Conservation (phyloP, 257 asterid species). For the Petrea volubilis region DNA sequence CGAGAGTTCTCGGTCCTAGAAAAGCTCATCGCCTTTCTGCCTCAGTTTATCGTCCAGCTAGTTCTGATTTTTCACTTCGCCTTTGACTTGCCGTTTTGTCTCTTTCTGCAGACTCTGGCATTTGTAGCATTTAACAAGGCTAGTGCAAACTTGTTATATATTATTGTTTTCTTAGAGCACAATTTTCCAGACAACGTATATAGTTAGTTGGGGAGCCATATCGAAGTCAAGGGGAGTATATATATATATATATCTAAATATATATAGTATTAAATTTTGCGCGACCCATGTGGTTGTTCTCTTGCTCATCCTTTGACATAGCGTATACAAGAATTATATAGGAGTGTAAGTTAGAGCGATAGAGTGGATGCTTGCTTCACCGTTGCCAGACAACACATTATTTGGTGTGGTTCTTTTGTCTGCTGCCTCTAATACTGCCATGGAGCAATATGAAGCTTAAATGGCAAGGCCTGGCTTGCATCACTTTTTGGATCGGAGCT, state of each 20-base stretch:
- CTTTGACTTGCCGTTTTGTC: constrained; percentile 77
- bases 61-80: constrained; percentile 65
- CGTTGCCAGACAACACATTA: constrained; percentile 98
- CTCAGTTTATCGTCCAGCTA: constrained; percentile 82
- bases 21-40: constrained; percentile 84
- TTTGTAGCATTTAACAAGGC: constrained; percentile 97
- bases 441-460: constrained; percentile 83
- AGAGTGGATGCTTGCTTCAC: too few species aligned
- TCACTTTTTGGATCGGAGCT: constrained; percentile 81
- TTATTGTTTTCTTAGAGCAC: too few species aligned
- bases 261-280: too few species aligned
- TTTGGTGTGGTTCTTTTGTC: constrained; percentile 89
- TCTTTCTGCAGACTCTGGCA: constrained; percentile 85
- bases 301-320: too few species aligned
- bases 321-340: too few species aligned
- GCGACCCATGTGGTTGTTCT: too few species aligned
- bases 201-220: too few species aligned
- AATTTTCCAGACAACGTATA: too few species aligned
- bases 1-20: constrained; percentile 61
- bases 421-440: constrained; percentile 83
- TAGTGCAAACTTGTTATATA: too few species aligned
- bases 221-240: too few species aligned
- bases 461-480: constrained; percentile 68
- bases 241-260: too few species aligned
- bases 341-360: too few species aligned